Conservation (phyloP, 2,329 filamentous ascomycete species). For the Mycosphaerella sp. region DNA sequence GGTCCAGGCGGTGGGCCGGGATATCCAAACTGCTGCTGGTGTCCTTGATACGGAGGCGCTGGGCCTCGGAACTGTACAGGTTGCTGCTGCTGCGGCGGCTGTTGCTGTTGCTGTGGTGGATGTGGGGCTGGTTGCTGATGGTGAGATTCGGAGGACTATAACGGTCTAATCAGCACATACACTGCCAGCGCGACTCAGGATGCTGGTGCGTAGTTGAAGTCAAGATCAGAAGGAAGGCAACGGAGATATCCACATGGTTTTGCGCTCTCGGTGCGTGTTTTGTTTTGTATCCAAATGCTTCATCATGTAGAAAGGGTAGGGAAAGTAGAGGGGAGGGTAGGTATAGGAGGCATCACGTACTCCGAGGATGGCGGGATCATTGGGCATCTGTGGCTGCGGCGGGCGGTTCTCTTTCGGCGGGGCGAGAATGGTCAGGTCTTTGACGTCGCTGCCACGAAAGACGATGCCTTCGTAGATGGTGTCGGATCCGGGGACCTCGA, state of each 20-base stretch:
- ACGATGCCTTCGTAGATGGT: conserved; percentile 98
- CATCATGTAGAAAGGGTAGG: conserved; percentile 59
- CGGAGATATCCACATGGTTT: conserved; percentile 83
- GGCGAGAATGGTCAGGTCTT: conserved; percentile 91
- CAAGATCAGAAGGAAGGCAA: conserved; percentile 98
- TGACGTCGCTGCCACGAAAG: conserved; percentile 96
- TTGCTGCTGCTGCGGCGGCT: conserved; percentile 32
- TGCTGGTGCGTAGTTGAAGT: conserved; percentile 1
- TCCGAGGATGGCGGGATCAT: conserved; percentile 93
- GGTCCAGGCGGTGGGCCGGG: conserved; percentile 33
- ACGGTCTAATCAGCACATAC: background rate
- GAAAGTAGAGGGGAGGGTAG: conserved; percentile 25
- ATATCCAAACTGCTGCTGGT: conserved; percentile 31
- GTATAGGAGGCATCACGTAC: conserved; percentile 57
- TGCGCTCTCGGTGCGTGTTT: conserved; percentile 86
- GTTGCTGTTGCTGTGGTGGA: conserved; percentile 23
- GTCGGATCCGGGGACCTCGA: conserved; percentile 77
- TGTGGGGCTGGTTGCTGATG: conserved; percentile 13
- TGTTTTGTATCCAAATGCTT: conserved; percentile 96
- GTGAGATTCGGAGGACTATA: conserved; percentile 11
- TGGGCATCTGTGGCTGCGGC: conserved; percentile 60
- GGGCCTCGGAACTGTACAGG: conserved; percentile 33
- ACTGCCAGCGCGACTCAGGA: conserved; percentile 2
- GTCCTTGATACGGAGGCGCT: conserved; percentile 38
- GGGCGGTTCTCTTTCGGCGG: conserved; percentile 58